Percentiles rank a stretch among this genome's conserved stretches.
Evolutionary conservation across 768 basidiomycete genomes (phyloP).

Genomic region (Hygrophorus pudorinus): DNA sequence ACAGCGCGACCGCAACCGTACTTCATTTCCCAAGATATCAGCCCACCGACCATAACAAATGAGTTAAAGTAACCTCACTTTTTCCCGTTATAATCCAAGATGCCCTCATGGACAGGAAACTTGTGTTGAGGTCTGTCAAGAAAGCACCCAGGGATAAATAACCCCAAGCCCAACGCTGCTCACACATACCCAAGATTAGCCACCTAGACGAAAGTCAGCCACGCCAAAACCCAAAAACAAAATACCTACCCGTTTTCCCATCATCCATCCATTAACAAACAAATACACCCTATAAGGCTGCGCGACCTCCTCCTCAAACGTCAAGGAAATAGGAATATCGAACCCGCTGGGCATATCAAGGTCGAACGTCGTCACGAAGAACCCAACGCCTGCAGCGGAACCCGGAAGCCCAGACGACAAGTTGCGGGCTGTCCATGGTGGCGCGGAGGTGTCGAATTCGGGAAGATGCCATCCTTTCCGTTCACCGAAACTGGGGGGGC

Average conservation of each 20-base stretch:
- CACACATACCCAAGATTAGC: constrained; percentile 52
- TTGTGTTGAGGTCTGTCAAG: constrained; percentile 57
- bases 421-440: constrained; percentile 44
- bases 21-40: constrained; percentile 17
- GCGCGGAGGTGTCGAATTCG: constrained; percentile 44
- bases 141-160: not conserved
- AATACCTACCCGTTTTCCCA: constrained; percentile 76
- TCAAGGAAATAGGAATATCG: constrained; percentile 68
- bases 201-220: no score
- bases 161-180: not conserved
- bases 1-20: constrained; percentile 55
- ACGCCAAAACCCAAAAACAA: no score
- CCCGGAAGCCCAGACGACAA: constrained; percentile 50
- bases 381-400: constrained; percentile 60
- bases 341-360: constrained; percentile 45
- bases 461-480: constrained; percentile 69
- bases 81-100: constrained; percentile 58
- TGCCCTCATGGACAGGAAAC: constrained; percentile 80
- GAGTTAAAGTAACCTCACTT: constrained; percentile 48
- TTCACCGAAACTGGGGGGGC: constrained; percentile 33
- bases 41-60: not conserved
- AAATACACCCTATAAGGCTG: constrained; percentile 65
- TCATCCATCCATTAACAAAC: constrained; percentile 87
- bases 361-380: constrained; percentile 69
- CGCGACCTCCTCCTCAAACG: constrained; percentile 44